Conservation (phyloP, 345 rosid species). For the Melaleuca alternifolia region DNA sequence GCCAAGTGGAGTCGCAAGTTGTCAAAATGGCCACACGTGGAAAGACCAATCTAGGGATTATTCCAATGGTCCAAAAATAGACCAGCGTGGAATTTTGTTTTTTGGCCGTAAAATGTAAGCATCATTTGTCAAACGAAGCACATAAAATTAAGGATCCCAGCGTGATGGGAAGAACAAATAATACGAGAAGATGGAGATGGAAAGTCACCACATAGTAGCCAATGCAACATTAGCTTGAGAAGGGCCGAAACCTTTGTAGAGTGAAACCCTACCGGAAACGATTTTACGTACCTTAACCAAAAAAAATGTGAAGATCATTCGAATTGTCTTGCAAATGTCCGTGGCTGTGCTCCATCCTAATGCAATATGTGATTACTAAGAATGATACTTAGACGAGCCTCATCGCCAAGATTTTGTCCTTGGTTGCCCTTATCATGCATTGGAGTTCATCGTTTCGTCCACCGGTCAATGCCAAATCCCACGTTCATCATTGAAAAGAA, state of each 20-base stretch:
- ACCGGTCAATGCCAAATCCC: too few relatives aligned
- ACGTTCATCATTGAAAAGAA: too few relatives aligned
- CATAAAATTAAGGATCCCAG: fast-evolving
- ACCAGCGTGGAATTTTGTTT: not conserved
- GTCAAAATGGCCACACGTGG: not conserved
- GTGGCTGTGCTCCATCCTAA: not conserved
- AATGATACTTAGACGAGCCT: too few relatives aligned
- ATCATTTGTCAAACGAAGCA: not conserved
- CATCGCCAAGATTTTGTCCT: too few relatives aligned
- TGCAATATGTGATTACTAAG: too few relatives aligned
- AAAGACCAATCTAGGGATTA: not conserved
- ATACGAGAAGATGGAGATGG: not conserved
- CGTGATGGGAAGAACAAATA: not conserved
- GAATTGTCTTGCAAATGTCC: not conserved
- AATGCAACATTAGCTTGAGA: not conserved
- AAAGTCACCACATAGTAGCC: not conserved
- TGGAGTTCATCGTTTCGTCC: too few relatives aligned
- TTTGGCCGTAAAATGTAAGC: not conserved
- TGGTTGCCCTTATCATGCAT: too few relatives aligned
- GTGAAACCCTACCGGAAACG: not conserved
- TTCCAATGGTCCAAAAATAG: not conserved
- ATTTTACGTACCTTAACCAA: not conserved
- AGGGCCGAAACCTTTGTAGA: not conserved
- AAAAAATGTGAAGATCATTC: not conserved
- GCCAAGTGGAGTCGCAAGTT: not conserved